phyloP scores from a whole-genome alignment of 805 yeast genomes.

The Saccharomyces cerevisiae region DNA sequence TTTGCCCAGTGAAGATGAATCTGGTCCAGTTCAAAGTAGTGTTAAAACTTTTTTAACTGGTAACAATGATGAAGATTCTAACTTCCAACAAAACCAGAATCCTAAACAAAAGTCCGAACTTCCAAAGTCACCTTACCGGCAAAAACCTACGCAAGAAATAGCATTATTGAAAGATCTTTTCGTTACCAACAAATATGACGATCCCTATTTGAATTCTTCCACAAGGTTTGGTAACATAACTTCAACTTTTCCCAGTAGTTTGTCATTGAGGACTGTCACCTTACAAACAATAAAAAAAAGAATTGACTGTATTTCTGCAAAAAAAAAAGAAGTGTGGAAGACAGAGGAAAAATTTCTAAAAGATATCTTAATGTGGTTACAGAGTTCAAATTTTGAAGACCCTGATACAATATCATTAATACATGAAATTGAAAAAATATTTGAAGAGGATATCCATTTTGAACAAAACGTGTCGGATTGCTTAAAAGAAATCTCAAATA shows the following conservation, averaged over 20 bases:
- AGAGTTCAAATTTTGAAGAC: slow-evolving; percentile 9
- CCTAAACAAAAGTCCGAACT: neutral
- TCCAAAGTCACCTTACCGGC: slow-evolving; percentile 8
- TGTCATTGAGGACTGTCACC: slow-evolving; percentile 7
- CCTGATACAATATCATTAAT: slow-evolving; percentile 10
- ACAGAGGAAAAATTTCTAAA: slow-evolving; percentile 13
- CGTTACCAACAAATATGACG: neutral
- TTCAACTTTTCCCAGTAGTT: neutral
- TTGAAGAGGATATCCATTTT: slow-evolving; percentile 16
- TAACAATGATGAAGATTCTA: slow-evolving; percentile 4
- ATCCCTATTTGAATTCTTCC: neutral
- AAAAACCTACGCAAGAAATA: neutral
- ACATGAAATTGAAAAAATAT: slow-evolving; percentile 16
- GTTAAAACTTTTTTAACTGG: slow-evolving; percentile 24
- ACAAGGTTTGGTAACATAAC: neutral
- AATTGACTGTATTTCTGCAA: slow-evolving; percentile 10
- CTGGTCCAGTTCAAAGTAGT: slow-evolving; percentile 9
- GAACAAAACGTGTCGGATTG: slow-evolving; percentile 17
- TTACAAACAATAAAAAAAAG: slow-evolving; percentile 14
- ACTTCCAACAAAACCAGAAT: neutral
- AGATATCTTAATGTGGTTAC: slow-evolving; percentile 18
- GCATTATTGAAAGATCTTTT: neutral
- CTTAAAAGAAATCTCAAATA: slow-evolving; percentile 11
- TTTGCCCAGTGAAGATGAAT: neutral
- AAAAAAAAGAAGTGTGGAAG: slow-evolving; percentile 15